phyloP scores from a whole-genome alignment of 371 early-diverging fungal species.

The Agmasoma carcini region DNA sequence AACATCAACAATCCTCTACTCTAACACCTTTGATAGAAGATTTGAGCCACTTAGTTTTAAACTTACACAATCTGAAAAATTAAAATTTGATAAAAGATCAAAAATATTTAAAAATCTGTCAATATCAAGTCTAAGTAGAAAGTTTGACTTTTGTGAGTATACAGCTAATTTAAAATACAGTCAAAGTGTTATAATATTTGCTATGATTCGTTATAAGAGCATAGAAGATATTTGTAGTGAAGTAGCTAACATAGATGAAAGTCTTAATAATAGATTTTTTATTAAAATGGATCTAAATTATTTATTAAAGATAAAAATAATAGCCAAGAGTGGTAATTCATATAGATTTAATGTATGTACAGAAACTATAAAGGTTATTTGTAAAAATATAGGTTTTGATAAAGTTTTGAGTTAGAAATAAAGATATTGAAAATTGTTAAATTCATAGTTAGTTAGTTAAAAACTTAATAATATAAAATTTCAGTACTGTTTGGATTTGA shows the following conservation, averaged over 20 bases:
- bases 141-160: background rate
- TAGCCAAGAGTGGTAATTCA: background rate
- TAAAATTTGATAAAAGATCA: background rate
- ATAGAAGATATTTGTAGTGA: conserved; percentile 10
- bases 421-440: too few species aligned
- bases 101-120: background rate
- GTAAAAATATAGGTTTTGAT: conserved; percentile 17
- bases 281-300: conserved; percentile 13
- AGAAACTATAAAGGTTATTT: conserved; percentile 18
- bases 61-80: conserved; percentile 10
- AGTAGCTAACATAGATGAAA: background rate
- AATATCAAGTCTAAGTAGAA: background rate
- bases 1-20: background rate
- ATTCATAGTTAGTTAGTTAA: too few species aligned
- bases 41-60: conserved; percentile 21
- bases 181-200: conserved; percentile 14
- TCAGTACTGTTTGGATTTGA: too few species aligned
- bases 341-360: conserved; percentile 1
- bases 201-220: conserved; percentile 6
- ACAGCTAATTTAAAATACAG: conserved; percentile 1
- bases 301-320: conserved; percentile 1
- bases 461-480: too few species aligned
- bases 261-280: conserved; percentile 11
- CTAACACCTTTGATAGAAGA: conserved; percentile 14
- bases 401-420: too few species aligned